Evolutionary conservation across 2,329 filamentous ascomycete genomes (phyloP).

Genomic region (Epichloe coenophiala): DNA sequence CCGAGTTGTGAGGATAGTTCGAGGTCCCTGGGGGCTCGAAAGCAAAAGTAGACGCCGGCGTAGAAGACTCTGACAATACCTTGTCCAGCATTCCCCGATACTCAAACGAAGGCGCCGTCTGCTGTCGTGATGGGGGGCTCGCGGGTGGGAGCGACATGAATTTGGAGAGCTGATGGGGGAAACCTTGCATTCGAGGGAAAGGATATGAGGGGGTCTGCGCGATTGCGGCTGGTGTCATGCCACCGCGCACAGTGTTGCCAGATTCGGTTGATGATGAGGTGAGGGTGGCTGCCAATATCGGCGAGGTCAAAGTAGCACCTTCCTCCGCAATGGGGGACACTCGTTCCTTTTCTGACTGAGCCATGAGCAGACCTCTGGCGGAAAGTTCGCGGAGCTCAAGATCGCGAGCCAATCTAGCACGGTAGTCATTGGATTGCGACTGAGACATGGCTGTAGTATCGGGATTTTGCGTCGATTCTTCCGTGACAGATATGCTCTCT

Average conservation of each 20-base stretch:
- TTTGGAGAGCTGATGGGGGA: constrained; percentile 41
- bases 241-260: constrained; percentile 52
- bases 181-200: constrained; percentile 58
- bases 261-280: constrained; percentile 59
- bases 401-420: constrained; percentile 40
- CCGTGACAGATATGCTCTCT: constrained; percentile 10
- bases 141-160: constrained; percentile 52
- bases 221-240: constrained; percentile 38
- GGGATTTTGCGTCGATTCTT: constrained; percentile 6
- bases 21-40: constrained; percentile 45
- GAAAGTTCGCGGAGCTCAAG: constrained; percentile 32
- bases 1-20: constrained; percentile 35
- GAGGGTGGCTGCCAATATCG: constrained; percentile 16
- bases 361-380: constrained; percentile 19
- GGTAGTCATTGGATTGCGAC: constrained; percentile 42
- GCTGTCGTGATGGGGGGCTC: constrained; percentile 34
- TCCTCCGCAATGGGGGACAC: constrained; percentile 59
- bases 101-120: constrained; percentile 25
- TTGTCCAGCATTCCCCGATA: constrained; percentile 32
- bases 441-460: constrained; percentile 19
- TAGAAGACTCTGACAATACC: constrained; percentile 45
- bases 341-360: constrained; percentile 23
- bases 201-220: constrained; percentile 70
- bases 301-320: constrained; percentile 22
- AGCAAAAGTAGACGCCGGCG: constrained; percentile 47